These are phyloP conservation scores for Fusarium albosuccineum DNA, from an alignment of 2,329 filamentous ascomycete species.

Conservation along the genomic window DNA sequence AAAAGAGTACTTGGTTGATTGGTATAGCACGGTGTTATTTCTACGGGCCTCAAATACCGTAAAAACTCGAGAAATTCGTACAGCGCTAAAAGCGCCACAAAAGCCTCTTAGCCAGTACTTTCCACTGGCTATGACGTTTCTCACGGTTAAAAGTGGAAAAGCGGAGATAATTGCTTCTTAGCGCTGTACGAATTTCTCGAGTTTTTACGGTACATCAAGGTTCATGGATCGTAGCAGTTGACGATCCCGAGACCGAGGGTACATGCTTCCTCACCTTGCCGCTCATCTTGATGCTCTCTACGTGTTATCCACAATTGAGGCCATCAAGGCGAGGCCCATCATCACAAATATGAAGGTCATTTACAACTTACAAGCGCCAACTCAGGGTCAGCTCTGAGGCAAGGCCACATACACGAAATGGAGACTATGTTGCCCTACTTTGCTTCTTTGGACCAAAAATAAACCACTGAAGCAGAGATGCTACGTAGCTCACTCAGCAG, in stretches of 20 bases:
- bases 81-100: too few relatives aligned
- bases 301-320: slow-evolving; percentile 10
- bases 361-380: neutral
- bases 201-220: neutral
- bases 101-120: too few relatives aligned
- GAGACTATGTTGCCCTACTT: neutral
- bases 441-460: neutral
- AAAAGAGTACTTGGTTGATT: too few relatives aligned
- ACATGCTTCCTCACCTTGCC: neutral
- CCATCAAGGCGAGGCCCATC: slow-evolving; percentile 15
- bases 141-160: too few relatives aligned
- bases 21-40: too few relatives aligned
- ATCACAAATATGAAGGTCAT: neutral
- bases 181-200: too few relatives aligned
- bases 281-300: neutral
- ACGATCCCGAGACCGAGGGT: too few relatives aligned
- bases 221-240: too few relatives aligned
- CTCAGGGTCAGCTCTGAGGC: neutral
- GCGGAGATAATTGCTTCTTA: too few relatives aligned
- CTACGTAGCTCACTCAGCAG: neutral
- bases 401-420: neutral
- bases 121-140: too few relatives aligned
- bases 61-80: too few relatives aligned
- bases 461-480: neutral
- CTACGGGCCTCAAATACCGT: too few relatives aligned